phyloP scores from a whole-genome alignment of 371 early-diverging fungal genomes.

The Rhizopus stolonifer region DNA sequence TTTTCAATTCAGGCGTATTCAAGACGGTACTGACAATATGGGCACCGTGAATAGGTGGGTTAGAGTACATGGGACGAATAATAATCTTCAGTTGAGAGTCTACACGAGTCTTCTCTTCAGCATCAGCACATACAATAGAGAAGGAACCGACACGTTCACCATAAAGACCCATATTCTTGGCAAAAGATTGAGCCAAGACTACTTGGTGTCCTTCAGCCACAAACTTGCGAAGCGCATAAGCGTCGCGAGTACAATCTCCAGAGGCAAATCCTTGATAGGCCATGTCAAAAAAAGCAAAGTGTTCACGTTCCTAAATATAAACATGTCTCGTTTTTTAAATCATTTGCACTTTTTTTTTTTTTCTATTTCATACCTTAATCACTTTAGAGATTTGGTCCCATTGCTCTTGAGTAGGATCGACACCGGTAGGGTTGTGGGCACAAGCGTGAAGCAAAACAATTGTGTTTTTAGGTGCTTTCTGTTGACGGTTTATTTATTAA shows the following conservation, averaged over 20 bases:
- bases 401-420: conserved; percentile 92
- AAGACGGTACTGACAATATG: conserved; percentile 92
- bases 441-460: conserved; percentile 96
- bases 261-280: conserved; percentile 99
- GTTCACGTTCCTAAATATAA: conserved; percentile 77
- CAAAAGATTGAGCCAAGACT: conserved; percentile 93
- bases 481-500: too few species aligned
- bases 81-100: conserved; percentile 95
- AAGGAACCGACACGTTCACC: conserved; percentile 98
- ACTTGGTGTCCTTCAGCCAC: conserved; percentile 78
- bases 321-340: too few species aligned
- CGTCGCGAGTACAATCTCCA: conserved; percentile 89
- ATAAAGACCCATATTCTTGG: conserved; percentile 99
- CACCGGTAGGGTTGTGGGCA: conserved; percentile 99
- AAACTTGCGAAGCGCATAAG: conserved; percentile 94
- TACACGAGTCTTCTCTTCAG: conserved; percentile 83
- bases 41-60: conserved; percentile 95
- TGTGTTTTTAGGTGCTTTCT: conserved; percentile 85
- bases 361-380: too few species aligned
- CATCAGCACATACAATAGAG: conserved; percentile 77
- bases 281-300: conserved; percentile 97
- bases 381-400: conserved; percentile 89
- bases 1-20: conserved; percentile 69
- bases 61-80: conserved; percentile 97
- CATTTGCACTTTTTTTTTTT: too few species aligned